Base-by-base conservation (phyloP, 805 yeast genomes). In the Yamadazyma laniorum region DNA sequence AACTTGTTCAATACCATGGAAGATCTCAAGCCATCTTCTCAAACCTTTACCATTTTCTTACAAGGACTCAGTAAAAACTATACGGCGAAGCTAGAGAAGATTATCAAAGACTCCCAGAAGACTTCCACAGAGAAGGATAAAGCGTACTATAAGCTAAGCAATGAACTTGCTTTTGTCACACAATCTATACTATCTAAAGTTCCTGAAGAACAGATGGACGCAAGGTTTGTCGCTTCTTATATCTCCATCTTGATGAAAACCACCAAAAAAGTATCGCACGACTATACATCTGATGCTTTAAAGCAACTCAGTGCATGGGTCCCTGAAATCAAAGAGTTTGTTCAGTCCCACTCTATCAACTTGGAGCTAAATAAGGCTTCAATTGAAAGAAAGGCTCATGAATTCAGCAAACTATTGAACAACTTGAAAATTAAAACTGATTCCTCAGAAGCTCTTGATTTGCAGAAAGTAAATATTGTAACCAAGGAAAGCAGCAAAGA, bases 31-130 rank as follows among this genome's bases (percentile, higher is more conserved):
- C 65, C 74, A 4, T 57, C 65, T 42, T 49, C 55, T 14, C 65
- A 60, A 29, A 61, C 73, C 1, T 68, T 65, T 29, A 62, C 72
- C 4, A 65, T 64, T 15, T 56, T 68, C 39, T 48, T 68, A 16
- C 54, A 61, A 34, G 74, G 74, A 2, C 34, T 59, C 18, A 19
- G 13, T 3, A 42, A 34, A 25, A 17, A 37, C 17, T 27, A 38
- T 25, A 18, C 29, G n/a, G 9, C 11, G 14, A 36, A 39, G 16
- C n/a, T 28, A 6, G 25, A 33, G 4, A 18, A 25, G 11, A 9
- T 35, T 7, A 15, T 32, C 6, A 12, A 7, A 5, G 42, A 56
- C 1, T 14, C 40, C 9, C 39, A 51, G 32, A 44, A 59, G 7
- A 18, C 35, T 8, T 32, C 18, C 13, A 15, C 45, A 14, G 52